Percentiles rank a stretch among this genome's conserved stretches.
Evolutionary conservation across 2,329 filamentous ascomycete species (phyloP).

Genomic region (Phyllachora maydis): DNA sequence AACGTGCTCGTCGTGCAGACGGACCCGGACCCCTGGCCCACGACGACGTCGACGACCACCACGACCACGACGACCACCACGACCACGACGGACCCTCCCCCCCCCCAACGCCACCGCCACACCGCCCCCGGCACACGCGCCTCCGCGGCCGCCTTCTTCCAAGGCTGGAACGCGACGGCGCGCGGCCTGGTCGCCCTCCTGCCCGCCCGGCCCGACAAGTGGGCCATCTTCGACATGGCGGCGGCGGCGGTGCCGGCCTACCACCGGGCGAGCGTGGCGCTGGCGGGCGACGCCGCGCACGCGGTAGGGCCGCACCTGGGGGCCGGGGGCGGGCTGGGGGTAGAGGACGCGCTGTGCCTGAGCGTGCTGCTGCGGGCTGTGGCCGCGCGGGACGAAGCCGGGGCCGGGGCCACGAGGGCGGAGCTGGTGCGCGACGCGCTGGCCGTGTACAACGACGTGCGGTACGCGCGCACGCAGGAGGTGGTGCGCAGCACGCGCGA

Average conservation of each 20-base stretch:
- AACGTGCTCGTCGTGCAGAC: constrained; percentile 29
- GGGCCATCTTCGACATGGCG: constrained; percentile 30
- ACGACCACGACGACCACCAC: no score
- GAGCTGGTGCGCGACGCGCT: constrained; percentile 10
- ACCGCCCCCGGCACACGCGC: no score
- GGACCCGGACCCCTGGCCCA: not conserved
- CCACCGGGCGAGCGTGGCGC: constrained; percentile 18
- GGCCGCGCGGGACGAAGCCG: not conserved
- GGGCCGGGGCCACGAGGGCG: not conserved
- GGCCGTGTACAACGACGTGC: constrained; percentile 12
- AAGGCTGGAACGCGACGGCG: constrained; percentile 17
- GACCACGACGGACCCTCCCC: no score
- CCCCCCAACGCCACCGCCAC: no score
- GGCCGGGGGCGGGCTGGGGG: constrained; percentile 31
- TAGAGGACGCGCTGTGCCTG: constrained; percentile 30
- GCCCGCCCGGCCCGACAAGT: constrained; percentile 26
- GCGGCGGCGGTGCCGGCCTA: constrained; percentile 23
- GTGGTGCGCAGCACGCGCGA: constrained; percentile 16
- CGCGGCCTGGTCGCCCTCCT: constrained; percentile 19
- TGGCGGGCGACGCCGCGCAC: constrained; percentile 36
- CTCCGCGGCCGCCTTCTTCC: constrained; percentile 17
- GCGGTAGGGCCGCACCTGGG: constrained; percentile 32
- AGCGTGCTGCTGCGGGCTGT: constrained; percentile 11
- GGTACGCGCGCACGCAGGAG: constrained; percentile 18
- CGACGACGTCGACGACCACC: no score